Evolutionary conservation across 345 rosid species (phyloP).

Genomic region (Dimocarpus longan): DNA sequence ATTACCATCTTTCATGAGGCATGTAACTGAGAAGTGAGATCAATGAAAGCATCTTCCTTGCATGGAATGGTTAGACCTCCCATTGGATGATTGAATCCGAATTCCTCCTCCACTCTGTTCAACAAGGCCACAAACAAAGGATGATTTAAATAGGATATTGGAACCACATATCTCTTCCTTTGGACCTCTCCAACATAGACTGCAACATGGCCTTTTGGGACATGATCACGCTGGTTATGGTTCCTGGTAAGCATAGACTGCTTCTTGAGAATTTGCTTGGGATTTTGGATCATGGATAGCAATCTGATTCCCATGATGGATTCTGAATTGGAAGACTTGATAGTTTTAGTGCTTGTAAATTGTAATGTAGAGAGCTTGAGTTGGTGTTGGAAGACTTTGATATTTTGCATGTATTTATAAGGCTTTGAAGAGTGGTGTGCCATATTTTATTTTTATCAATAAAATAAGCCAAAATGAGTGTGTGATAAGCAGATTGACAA

Average conservation of each 20-base stretch:
- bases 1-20: neutral
- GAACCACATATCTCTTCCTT: conserved; percentile 47
- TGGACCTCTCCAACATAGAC: conserved; percentile 47
- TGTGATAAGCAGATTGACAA: neutral
- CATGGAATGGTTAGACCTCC: conserved; percentile 38
- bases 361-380: neutral
- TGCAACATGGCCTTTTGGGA: conserved; percentile 50
- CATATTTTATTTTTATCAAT: neutral
- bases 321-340: neutral
- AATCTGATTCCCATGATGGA: conserved; percentile 35
- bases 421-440: neutral
- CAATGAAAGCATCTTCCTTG: conserved; percentile 30
- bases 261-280: conserved; percentile 32
- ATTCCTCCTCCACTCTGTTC: conserved; percentile 26
- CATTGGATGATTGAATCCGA: conserved; percentile 29
- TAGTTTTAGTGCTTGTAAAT: too few species aligned
- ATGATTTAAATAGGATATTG: conserved; percentile 39
- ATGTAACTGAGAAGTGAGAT: conserved; percentile 33
- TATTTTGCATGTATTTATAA: conserved; percentile 27
- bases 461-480: neutral
- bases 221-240: conserved; percentile 11
- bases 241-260: neutral
- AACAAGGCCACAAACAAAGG: conserved; percentile 43
- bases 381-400: neutral
- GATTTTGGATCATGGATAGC: conserved; percentile 27